Conservation (phyloP, 2,329 filamentous ascomycete species). For the Diaporthe sp. region DNA sequence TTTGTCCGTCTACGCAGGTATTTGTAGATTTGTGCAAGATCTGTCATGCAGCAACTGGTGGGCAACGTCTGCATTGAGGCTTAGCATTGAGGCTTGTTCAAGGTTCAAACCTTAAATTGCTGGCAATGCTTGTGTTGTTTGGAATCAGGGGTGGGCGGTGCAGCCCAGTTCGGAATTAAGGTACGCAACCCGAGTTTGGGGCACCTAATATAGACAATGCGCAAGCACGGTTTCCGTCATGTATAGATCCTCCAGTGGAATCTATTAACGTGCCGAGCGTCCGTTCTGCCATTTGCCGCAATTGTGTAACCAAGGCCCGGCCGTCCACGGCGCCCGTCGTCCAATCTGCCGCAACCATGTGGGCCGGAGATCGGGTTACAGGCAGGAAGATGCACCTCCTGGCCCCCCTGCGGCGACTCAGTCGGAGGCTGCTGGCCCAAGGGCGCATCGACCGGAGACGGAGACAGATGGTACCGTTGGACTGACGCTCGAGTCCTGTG, state of each 20-base stretch:
- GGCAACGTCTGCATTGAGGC: background rate
- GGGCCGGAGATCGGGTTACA: background rate
- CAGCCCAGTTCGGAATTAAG: background rate
- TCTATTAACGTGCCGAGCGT: background rate
- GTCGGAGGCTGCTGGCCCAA: background rate
- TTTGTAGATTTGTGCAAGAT: too few species aligned
- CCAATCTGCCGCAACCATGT: background rate
- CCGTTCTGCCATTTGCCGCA: background rate
- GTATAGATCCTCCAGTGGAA: background rate
- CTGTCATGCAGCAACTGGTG: too few species aligned
- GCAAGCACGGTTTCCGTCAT: background rate
- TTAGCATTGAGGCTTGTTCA: background rate
- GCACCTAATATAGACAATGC: background rate
- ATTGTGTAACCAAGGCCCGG: background rate
- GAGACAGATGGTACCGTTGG: background rate
- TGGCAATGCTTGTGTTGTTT: background rate
- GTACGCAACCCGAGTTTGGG: background rate
- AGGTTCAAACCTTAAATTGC: background rate
- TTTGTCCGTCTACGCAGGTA: too few species aligned
- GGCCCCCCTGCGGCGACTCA: background rate
- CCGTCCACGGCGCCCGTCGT: background rate
- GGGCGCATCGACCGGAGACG: background rate
- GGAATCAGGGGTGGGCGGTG: background rate
- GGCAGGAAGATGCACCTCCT: background rate
- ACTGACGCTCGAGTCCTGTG: conserved; percentile 4